phyloP scores from a whole-genome alignment of 306 rosid species.

The Prunus dulcis region DNA sequence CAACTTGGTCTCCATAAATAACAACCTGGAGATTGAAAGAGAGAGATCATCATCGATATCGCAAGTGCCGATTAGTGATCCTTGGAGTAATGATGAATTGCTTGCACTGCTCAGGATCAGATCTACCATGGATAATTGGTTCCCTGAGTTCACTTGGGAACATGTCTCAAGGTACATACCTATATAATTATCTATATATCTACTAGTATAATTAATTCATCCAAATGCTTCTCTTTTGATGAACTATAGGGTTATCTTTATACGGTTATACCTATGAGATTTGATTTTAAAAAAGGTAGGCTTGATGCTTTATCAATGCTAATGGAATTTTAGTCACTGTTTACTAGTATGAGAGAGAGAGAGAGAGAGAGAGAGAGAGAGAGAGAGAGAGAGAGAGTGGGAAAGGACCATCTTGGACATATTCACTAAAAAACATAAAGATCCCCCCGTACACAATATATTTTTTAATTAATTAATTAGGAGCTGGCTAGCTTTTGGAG shows the following conservation, averaged over 20 bases:
- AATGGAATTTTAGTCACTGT: conserved; percentile 8
- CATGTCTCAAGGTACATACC: conserved; percentile 71
- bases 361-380: not conserved
- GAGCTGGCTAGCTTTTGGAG: not conserved
- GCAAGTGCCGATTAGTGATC: conserved; percentile 11
- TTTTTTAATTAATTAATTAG: not conserved
- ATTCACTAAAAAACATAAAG: conserved; percentile 8
- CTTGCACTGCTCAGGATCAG: conserved; percentile 77
- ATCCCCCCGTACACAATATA: not conserved
- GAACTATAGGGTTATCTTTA: not conserved
- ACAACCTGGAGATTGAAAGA: conserved; percentile 35
- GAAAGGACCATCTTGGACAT: conserved; percentile 9
- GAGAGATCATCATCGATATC: conserved; percentile 15
- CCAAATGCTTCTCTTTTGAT: not conserved
- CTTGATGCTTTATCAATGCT: not conserved
- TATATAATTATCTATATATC: not conserved
- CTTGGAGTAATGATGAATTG: conserved; percentile 71
- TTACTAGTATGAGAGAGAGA: not conserved
- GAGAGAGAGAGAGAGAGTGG: not conserved
- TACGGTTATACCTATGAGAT: not conserved
- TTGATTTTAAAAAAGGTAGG: not conserved
- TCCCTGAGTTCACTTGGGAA: conserved; percentile 81
- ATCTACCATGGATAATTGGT: conserved; percentile 72
- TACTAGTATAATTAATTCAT: not conserved
- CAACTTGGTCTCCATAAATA: conserved; percentile 2